Percentiles rank a stretch among this genome's conserved stretches.
Conservation (phyloP, 1,284 basidiomycete species). For the Pulveroboletus sp. region DNA sequence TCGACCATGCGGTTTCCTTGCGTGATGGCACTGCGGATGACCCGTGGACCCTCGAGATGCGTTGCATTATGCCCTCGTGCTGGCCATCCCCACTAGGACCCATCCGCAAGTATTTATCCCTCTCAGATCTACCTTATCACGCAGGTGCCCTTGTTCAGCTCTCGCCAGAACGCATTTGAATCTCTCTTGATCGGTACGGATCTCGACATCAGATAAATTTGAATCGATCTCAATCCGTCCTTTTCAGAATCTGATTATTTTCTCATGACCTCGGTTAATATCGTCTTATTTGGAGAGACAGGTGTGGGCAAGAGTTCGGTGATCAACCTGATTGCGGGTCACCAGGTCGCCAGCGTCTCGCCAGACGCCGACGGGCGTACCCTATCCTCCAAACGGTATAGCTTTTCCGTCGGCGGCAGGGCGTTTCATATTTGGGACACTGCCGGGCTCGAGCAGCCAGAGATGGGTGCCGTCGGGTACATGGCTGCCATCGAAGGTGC, state of each 20-base stretch:
- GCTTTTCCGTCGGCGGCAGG: conserved; percentile 17
- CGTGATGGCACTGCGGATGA: no score
- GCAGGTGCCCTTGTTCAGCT: background rate
- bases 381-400: conserved; percentile 30
- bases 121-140: background rate
- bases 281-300: conserved; percentile 31
- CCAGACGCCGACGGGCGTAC: conserved; percentile 20
- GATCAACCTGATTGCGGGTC: conserved; percentile 33
- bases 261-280: conserved; percentile 26
- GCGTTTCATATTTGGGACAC: conserved; percentile 38
- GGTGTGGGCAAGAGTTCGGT: conserved; percentile 31
- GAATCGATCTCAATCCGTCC: background rate
- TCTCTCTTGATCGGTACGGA: conserved; percentile 16
- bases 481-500: conserved; percentile 35
- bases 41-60: no score
- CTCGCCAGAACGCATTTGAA: no score
- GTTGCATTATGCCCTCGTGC: background rate
- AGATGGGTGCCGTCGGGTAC: conserved; percentile 25
- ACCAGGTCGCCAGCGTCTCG: conserved; percentile 19
- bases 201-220: background rate
- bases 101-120: conserved; percentile 5
- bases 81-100: no score
- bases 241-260: conserved; percentile 12
- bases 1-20: conserved; percentile 11
- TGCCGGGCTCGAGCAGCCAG: conserved; percentile 40